Evolutionary conservation across 768 basidiomycete genomes (phyloP).

Genomic region (Epithele typhae): DNA sequence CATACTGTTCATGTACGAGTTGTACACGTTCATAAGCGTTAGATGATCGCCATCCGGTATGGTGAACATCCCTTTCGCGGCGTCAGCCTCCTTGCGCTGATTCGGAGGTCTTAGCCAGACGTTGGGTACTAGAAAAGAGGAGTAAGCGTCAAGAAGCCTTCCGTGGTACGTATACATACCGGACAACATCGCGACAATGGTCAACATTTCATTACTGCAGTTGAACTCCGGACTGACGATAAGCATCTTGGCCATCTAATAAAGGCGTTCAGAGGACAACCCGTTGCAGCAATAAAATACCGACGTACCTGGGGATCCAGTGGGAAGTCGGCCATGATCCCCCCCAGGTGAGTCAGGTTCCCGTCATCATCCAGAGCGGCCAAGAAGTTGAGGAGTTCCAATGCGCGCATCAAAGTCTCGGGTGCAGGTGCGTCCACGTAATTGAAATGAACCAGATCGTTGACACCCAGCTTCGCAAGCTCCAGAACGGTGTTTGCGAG

Average conservation of each 20-base stretch:
- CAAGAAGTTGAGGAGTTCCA: conserved; percentile 90
- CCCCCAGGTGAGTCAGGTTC: conserved; percentile 79
- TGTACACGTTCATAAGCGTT: conserved; percentile 92
- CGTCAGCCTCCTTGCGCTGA: conserved; percentile 86
- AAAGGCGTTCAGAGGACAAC: neutral
- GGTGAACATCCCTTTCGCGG: conserved; percentile 81
- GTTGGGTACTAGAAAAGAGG: conserved; percentile 66
- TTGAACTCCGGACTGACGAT: conserved; percentile 93
- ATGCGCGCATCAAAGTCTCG: conserved; percentile 91
- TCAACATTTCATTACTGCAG: conserved; percentile 94
- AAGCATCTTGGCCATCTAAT: conserved; percentile 85
- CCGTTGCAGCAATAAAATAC: too few species aligned
- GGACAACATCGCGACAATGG: conserved; percentile 95
- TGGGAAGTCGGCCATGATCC: conserved; percentile 96
- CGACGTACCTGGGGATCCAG: conserved; percentile 95
- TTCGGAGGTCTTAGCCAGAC: conserved; percentile 92
- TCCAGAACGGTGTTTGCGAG: conserved; percentile 91
- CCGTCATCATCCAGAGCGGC: conserved; percentile 94
- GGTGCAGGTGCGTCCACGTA: conserved; percentile 28
- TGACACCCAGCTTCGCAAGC: conserved; percentile 90
- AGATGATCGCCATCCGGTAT: conserved; percentile 97
- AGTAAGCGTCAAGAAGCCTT: too few species aligned
- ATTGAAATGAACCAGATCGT: conserved; percentile 35
- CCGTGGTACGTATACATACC: conserved; percentile 49
- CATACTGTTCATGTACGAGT: conserved; percentile 82